Percentiles rank a stretch among this genome's conserved stretches.
phyloP scores from a whole-genome alignment of 2,329 filamentous ascomycete species.

The Ceratocystis cubensis region DNA sequence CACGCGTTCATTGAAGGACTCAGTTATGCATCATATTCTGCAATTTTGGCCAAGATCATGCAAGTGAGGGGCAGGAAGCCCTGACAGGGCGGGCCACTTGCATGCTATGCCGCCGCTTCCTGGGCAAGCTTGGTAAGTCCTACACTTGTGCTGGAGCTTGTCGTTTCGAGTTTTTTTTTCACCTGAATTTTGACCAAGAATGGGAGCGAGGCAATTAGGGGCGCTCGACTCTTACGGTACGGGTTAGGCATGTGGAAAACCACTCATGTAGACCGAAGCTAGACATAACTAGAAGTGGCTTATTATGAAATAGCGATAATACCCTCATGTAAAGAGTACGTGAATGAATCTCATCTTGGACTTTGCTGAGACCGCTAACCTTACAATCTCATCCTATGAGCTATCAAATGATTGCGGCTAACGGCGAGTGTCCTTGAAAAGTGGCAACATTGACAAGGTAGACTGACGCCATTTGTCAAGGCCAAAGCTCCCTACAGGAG shows the following conservation, averaged over 20 bases:
- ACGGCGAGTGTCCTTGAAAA: slow-evolving; percentile 21
- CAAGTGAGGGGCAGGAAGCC: slow-evolving; percentile 15
- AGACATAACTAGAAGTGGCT: not conserved
- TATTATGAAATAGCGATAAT: too few species aligned
- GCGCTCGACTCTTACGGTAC: not conserved
- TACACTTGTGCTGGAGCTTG: not conserved
- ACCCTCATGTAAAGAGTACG: too few species aligned
- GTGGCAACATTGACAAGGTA: slow-evolving; percentile 20
- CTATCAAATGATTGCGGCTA: not conserved
- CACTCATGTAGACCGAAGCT: not conserved
- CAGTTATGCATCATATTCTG: not conserved
- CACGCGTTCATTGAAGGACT: too few species aligned
- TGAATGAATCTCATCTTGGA: too few species aligned
- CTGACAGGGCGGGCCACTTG: slow-evolving; percentile 9
- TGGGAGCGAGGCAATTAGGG: not conserved
- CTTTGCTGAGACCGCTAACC: too few species aligned
- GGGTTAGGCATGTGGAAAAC: not conserved
- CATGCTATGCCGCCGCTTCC: not conserved
- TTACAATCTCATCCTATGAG: not conserved
- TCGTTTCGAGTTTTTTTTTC: not conserved
- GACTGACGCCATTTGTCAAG: slow-evolving; percentile 17
- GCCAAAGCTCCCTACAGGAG: not conserved
- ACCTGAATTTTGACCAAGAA: not conserved
- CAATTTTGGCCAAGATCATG: slow-evolving; percentile 19
- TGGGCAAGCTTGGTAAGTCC: not conserved